These are phyloP conservation scores for Pyrenophora teres DNA, from an alignment of 2,329 filamentous ascomycete species.

Conservation along the genomic window DNA sequence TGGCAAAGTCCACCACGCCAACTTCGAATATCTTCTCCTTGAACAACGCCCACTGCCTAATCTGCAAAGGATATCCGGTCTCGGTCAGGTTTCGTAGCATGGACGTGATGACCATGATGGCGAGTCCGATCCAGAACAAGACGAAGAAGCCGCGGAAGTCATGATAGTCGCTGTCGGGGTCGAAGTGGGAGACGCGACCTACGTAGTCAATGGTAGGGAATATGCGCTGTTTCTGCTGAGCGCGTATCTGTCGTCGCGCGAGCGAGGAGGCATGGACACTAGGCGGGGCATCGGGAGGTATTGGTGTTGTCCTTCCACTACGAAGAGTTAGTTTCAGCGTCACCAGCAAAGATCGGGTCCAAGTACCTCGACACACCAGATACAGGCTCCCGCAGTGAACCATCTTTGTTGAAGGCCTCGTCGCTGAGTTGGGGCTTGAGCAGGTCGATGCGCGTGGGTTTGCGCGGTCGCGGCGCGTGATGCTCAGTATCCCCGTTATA, in stretches of 20 bases:
- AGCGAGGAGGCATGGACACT: constrained; percentile 85
- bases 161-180: constrained; percentile 85
- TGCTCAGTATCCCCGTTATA: constrained; percentile 34
- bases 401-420: constrained; percentile 32
- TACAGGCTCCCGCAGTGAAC: constrained; percentile 27
- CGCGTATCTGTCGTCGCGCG: constrained; percentile 80
- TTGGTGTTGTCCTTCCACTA: constrained; percentile 81
- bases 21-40: constrained; percentile 88
- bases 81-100: constrained; percentile 92
- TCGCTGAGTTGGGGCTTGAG: constrained; percentile 44
- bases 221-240: constrained; percentile 77
- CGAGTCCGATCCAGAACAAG: constrained; percentile 95
- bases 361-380: constrained; percentile 46
- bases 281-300: constrained; percentile 89
- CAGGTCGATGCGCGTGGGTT: constrained; percentile 41
- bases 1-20: constrained; percentile 78
- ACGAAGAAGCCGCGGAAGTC: constrained; percentile 98
- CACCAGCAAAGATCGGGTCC: constrained; percentile 60
- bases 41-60: constrained; percentile 87
- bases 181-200: constrained; percentile 91
- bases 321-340: constrained; percentile 22
- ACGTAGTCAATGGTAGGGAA: constrained; percentile 94
- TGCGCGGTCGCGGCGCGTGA: constrained; percentile 44
- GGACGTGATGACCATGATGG: constrained; percentile 96
- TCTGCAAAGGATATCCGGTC: constrained; percentile 81